A percentile compares a stretch with the other conserved stretches of the same genome.
phyloP scores from a whole-genome alignment of 441 rosid genomes.

The Manihot esculenta region DNA sequence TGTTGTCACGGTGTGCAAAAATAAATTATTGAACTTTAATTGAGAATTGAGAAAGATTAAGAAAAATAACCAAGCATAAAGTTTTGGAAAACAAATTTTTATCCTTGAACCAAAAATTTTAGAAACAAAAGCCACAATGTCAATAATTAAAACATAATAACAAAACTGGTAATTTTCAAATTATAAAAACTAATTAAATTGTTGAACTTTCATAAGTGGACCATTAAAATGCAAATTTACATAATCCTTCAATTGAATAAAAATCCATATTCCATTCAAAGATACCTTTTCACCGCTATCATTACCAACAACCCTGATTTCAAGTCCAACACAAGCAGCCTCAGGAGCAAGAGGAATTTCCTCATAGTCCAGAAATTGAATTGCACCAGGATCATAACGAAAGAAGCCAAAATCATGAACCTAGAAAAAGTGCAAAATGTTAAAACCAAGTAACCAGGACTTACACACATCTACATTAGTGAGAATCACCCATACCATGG shows the following conservation, averaged over 20 bases:
- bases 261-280: not conserved
- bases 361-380: constrained; percentile 81
- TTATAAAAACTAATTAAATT: not conserved
- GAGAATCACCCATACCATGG: not conserved
- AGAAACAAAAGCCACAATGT: no score
- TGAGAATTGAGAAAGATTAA: no score
- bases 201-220: not conserved
- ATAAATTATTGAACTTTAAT: no score
- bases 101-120: no score
- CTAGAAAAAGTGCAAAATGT: constrained; percentile 35
- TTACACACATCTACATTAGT: not conserved
- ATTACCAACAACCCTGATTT: constrained; percentile 98
- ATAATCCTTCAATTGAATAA: not conserved
- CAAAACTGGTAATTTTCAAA: not conserved
- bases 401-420: constrained; percentile 99
- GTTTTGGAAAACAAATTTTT: no score
- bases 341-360: constrained; percentile 99
- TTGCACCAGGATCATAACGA: constrained; percentile 76
- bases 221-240: not conserved
- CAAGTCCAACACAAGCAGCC: constrained; percentile 95
- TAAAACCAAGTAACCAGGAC: not conserved
- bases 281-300: constrained; percentile 98
- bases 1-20: no score
- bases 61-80: no score
- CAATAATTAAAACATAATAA: no score